A percentile compares a stretch with the other conserved stretches of the same genome.
Evolutionary conservation across 1,284 basidiomycete species (phyloP).

Genomic region (Farysia itapuensis): DNA sequence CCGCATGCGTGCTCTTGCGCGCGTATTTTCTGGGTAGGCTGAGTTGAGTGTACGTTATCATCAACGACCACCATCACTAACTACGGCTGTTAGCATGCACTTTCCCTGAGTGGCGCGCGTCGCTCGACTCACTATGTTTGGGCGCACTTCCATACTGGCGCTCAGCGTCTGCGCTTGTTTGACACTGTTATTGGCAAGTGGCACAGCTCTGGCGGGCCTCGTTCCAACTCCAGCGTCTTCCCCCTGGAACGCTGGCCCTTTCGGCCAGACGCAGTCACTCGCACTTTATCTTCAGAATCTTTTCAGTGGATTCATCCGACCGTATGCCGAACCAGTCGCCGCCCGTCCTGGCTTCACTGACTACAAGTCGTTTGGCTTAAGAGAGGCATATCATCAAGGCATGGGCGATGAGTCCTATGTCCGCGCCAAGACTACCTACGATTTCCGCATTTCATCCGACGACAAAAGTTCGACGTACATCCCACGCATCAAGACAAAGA

Average conservation of each 20-base stretch:
- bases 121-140: too few relatives aligned
- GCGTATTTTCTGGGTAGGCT: too few relatives aligned
- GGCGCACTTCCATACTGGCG: too few relatives aligned
- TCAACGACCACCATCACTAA: too few relatives aligned
- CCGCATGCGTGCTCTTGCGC: too few relatives aligned
- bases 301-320: too few relatives aligned
- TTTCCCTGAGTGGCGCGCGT: too few relatives aligned
- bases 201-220: neutral
- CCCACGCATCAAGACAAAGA: slow-evolving; percentile 18
- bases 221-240: neutral
- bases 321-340: too few relatives aligned
- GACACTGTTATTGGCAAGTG: neutral
- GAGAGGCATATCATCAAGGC: slow-evolving; percentile 35
- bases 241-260: neutral
- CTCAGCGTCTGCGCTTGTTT: neutral
- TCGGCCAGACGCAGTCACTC: too few relatives aligned
- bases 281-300: too few relatives aligned
- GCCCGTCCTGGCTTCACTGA: neutral
- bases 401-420: slow-evolving; percentile 21
- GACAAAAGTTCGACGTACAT: slow-evolving; percentile 10
- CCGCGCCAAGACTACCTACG: slow-evolving; percentile 14
- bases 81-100: too few relatives aligned
- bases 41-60: too few relatives aligned
- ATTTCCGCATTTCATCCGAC: slow-evolving; percentile 24
- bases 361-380: slow-evolving; percentile 18